Evolutionary conservation across 2,329 filamentous ascomycete genomes (phyloP).

Genomic region (Colletotrichum liaoningense): DNA sequence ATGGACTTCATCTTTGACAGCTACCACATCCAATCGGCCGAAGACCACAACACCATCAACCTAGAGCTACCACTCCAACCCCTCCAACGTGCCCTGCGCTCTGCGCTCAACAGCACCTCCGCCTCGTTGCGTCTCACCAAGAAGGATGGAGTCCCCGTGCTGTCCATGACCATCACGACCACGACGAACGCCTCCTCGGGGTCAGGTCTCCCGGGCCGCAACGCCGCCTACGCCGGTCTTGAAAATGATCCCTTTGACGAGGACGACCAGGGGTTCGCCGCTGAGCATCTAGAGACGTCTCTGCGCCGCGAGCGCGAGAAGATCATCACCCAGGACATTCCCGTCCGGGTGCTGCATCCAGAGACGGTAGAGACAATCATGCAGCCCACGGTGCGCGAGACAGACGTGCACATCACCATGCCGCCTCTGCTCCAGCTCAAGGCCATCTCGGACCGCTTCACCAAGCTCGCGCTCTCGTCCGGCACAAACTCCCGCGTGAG

Average conservation of each 20-base stretch:
- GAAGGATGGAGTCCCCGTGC: constrained; percentile 85
- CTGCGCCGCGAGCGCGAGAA: constrained; percentile 83
- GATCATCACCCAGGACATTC: constrained; percentile 93
- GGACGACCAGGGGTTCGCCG: constrained; percentile 59
- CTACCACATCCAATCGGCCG: constrained; percentile 88
- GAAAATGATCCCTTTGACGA: constrained; percentile 53
- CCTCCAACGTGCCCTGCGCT: constrained; percentile 91
- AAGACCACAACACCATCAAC: constrained; percentile 89
- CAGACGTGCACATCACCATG: constrained; percentile 93
- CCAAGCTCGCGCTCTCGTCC: constrained; percentile 76
- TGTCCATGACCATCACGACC: constrained; percentile 90
- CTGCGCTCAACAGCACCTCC: constrained; percentile 82
- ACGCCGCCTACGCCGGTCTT: constrained; percentile 35
- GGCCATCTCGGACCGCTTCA: constrained; percentile 94
- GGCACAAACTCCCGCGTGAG: constrained; percentile 43
- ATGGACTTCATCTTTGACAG: constrained; percentile 89
- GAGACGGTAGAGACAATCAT: constrained; percentile 91
- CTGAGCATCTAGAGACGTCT: constrained; percentile 65
- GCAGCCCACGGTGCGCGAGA: constrained; percentile 89
- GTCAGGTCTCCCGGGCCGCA: constrained; percentile 42
- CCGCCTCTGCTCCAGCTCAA: constrained; percentile 91
- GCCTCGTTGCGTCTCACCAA: constrained; percentile 92
- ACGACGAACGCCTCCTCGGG: constrained; percentile 66
- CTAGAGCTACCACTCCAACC: constrained; percentile 92
- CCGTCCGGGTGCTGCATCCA: constrained; percentile 88